Evolutionary conservation across 1,139 yeast genomes (phyloP).

Genomic region (Suhomyces guaymorum): DNA sequence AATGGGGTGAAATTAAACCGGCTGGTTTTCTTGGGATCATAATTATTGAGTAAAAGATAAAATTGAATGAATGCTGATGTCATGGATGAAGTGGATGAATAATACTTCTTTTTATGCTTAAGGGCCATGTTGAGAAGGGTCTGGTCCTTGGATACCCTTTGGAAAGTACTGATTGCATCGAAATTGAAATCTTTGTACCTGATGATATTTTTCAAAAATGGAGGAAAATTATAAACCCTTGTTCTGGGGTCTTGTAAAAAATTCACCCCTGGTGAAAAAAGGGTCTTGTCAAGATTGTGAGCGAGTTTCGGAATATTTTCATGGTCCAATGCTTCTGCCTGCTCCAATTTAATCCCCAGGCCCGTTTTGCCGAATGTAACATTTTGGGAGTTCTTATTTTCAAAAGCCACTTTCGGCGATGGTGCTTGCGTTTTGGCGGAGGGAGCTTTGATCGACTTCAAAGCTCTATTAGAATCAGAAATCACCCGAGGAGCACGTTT

Average conservation of each 20-base stretch:
- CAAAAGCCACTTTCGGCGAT: slow-evolving; percentile 4
- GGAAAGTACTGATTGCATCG: slow-evolving; percentile 54
- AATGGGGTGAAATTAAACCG: slow-evolving; percentile 42
- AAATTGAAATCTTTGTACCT: slow-evolving; percentile 71
- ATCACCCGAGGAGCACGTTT: background rate
- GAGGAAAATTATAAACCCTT: slow-evolving; percentile 67
- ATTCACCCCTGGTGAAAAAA: slow-evolving; percentile 85
- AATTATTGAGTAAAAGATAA: slow-evolving; percentile 69
- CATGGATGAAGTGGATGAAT: slow-evolving; percentile 88
- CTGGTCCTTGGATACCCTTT: slow-evolving; percentile 68
- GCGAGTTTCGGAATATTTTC: slow-evolving; percentile 46
- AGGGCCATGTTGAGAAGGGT: slow-evolving; percentile 50
- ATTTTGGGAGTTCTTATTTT: slow-evolving; percentile 3
- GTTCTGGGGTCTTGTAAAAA: slow-evolving; percentile 77
- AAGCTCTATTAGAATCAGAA: background rate
- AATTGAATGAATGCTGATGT: slow-evolving; percentile 73
- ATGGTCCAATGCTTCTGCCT: slow-evolving; percentile 26
- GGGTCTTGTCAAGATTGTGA: slow-evolving; percentile 65
- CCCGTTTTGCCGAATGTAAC: slow-evolving; percentile 1
- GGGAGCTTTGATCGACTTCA: background rate
- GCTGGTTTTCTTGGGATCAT: slow-evolving; percentile 19
- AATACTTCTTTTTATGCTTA: slow-evolving; percentile 44
- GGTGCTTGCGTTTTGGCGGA: slow-evolving; percentile 1
- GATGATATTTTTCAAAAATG: slow-evolving; percentile 60
- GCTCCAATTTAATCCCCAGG: slow-evolving; percentile 16